Base-by-base conservation (phyloP, 768 basidiomycete genomes). In the Royoungia palumana region DNA sequence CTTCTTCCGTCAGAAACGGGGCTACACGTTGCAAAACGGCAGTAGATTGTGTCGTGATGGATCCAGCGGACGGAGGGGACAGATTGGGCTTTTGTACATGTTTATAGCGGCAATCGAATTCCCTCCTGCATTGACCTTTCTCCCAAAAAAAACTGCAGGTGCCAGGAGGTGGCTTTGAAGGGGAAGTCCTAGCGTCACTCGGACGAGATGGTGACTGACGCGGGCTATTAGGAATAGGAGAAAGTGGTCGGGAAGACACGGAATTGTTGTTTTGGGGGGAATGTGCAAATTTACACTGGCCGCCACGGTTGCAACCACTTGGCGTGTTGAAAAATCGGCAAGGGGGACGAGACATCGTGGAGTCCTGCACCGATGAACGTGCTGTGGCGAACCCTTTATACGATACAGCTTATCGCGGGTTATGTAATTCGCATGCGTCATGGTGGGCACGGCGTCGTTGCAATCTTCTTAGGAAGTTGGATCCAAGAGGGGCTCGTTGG, bases 141-240 rank as follows among this genome's bases (percentile, higher is more conserved):
- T 67, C 61, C 78, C 77, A 82, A 56, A 65, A 82, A 53, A 62
- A 74, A 21, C 53, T 62, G 63, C 81, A 83, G 8, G 70, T 63
- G 2, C 77, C 77, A n/a, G 45, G 52, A 37, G 66, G 64, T 13
- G 43, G 7, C 17, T 24, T 51, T 4, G 45, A 50, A 39, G 66
- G 64, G n/a, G 45, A 9, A 19, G 24, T 51, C 4, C 47, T 49
- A 11, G 44, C 20, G 25, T 51, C 35, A 27, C 19, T 34, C 38
- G 59, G 35, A 46, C 24, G 48, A 19, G 35, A 6, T 27, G 53
- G 46, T 43, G 48, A 36, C 44, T 46, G 22, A 46, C 22, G 41
- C 2, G 50, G 6, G 43, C 19, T 20, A 24, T 25, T 56, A 47
- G 48, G 48, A 37, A 50, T 49, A 28, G 49, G 50, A 25, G 55